A percentile compares a stretch with the other conserved stretches of the same genome.
These are phyloP conservation scores for Colletotrichum cuscutae DNA, from an alignment of 2,329 filamentous ascomycete species.

Conservation along the genomic window DNA sequence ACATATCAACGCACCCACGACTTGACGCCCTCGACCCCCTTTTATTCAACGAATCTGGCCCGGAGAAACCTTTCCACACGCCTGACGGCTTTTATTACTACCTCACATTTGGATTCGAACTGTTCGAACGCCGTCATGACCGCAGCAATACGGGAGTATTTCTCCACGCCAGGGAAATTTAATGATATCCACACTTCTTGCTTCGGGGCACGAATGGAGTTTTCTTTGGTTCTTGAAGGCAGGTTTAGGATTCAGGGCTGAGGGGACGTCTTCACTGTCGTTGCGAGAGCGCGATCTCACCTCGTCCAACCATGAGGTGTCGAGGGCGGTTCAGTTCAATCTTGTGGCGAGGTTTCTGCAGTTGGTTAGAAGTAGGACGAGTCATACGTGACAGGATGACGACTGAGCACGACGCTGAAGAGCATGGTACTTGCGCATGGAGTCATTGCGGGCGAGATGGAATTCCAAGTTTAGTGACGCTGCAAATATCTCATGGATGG, in stretches of 20 bases:
- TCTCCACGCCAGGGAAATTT: slow-evolving; percentile 23
- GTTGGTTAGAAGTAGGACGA: neutral
- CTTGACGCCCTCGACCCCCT: slow-evolving; percentile 19
- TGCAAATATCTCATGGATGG: slow-evolving; percentile 21
- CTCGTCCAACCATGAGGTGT: slow-evolving; percentile 14
- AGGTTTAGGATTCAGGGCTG: slow-evolving; percentile 21
- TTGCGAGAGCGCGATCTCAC: slow-evolving; percentile 18
- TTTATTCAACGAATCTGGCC: slow-evolving; percentile 17
- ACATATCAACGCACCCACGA: slow-evolving; percentile 32
- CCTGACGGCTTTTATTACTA: slow-evolving; percentile 7
- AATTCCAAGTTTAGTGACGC: slow-evolving; percentile 11
- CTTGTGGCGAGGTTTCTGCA: slow-evolving; percentile 19
- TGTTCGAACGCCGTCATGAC: slow-evolving; percentile 8
- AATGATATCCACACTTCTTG: slow-evolving; percentile 36
- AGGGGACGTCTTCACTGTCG: slow-evolving; percentile 11
- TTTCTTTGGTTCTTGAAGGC: slow-evolving; percentile 31
- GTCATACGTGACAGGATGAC: neutral
- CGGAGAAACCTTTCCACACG: neutral
- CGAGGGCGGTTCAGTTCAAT: slow-evolving; percentile 10
- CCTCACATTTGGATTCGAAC: slow-evolving; percentile 16
- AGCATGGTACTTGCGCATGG: slow-evolving; percentile 4
- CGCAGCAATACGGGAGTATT: slow-evolving; percentile 8
- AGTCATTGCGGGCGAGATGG: neutral
- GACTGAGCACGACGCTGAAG: slow-evolving; percentile 4
- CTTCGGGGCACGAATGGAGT: slow-evolving; percentile 25